Evolutionary conservation across 345 rosid species (phyloP), one percentile per base, ranked within the genome.

Genomic region (Microcos paniculata): DNA sequence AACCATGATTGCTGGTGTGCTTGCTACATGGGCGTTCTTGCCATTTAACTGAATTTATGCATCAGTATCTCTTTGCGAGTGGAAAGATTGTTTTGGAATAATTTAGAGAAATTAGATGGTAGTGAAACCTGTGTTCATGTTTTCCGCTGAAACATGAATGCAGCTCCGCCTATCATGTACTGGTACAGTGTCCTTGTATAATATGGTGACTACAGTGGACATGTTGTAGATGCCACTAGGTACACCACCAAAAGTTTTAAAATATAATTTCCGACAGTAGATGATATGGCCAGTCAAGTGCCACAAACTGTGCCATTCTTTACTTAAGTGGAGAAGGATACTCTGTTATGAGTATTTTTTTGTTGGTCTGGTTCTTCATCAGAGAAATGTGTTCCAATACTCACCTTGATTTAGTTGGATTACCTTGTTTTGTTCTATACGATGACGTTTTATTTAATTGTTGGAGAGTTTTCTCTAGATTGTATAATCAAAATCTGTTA

Each of bases 41-140:
- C 72, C 28, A 49, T 69, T 46, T 46, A 68, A 40, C 23, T 46
- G 42, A 26, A 26, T 28, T 48, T 49, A 69, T 31, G 38, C 26
- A 49, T 49, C 57, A 30, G 2, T 19, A 18, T 69, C 58, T 69
- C 43, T 49, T 28, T 49, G 43, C 18, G 30, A 18, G 18, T 49
- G 58, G 18, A 66, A 5, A 43, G 0, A 10, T 4, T 49, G 28
- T 23, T 43, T 24, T 1, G 3, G 0, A 23, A 43, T 9, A 49
- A 48, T 28, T 69, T 69, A 30, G 18, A 30, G 10, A 51, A 69
- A 19, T 70, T 70, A 31, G 59, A 69, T 67, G 56, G 48, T n/a
- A 49, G 61, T 51, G 59, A 31, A 70, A 31, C 46, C 30, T 1
- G 16, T n/a, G 31, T 42, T 30, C 58, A 31, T 70, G 59, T 69